Base-by-base conservation (phyloP, 371 early-diverging fungal genomes). In the Haplosporangium sp. region DNA sequence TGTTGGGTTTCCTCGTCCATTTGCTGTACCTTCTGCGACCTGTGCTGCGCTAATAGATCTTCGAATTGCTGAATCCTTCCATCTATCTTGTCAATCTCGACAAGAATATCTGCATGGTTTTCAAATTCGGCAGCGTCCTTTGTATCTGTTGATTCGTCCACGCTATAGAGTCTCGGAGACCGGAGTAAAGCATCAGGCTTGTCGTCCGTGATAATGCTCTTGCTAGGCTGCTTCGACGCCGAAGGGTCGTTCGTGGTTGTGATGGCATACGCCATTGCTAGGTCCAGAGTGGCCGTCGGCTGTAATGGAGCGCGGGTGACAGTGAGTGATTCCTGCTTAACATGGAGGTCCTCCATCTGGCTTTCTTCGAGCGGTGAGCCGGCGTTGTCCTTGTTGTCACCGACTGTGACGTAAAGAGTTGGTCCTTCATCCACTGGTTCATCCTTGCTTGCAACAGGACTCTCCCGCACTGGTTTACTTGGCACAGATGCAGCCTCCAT, bases 71-170 rank as follows among this genome's bases (percentile, higher is more conserved):
- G 70, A 29, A 76, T 76, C 21, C 43, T 56, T 12, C 66, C 67
- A 18, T 76, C 76, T 42, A 76, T 70, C 55, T 41, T 67, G 76
- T 76, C 67, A 36, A 76, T 76, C 66, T 67, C 62, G 8, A 59
- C 51, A 12, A 76, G 46, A 36, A 76, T 76, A 36, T 76, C 64
- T 5, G 60, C 58, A 23, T 75, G 75, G 21, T 69, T 69, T 36
- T 60, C 74, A 55, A 69, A 69, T 40, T 52, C 69, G 0, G n/a
- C 53, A 4, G 41, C 45, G 2, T 60, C 63, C 40, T 42, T 21
- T 21, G 40, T 54, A 10, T 53, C 66, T 6, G 16, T 38, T n/a
- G 56, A 38, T 5, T 38, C 64, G 6, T 46, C 29, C 16, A 56
- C 41, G 1, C 62, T 62, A 4, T 65, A 69, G 45, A 69, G 6